Base-by-base conservation (phyloP, 2,329 filamentous ascomycete genomes). In the Ophioceras dolichostomum region DNA sequence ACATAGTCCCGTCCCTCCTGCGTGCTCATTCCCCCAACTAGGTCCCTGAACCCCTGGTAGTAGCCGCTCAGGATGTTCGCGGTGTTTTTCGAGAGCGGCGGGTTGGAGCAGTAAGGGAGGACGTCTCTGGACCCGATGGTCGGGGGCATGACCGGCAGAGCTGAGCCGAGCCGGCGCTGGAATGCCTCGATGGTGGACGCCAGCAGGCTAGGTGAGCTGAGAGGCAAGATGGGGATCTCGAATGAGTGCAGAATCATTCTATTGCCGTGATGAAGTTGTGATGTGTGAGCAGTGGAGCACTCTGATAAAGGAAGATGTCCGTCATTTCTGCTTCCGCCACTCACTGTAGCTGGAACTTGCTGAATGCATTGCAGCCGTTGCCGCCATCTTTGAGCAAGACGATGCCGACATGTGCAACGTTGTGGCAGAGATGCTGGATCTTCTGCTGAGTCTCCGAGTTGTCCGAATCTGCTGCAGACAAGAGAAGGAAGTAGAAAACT, bases 271-370 rank as follows among this genome's bases (percentile, higher is more conserved):
- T n/a, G n/a, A n/a, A n/a, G n/a, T n/a, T n/a, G n/a, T n/a, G n/a
- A n/a, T n/a, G n/a, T n/a, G n/a, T n/a, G n/a, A n/a, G n/a, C n/a
- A n/a, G n/a, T n/a, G n/a, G n/a, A n/a, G n/a, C n/a, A n/a, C n/a
- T n/a, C n/a, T n/a, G n/a, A n/a, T n/a, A n/a, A n/a, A n/a, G n/a
- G n/a, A n/a, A n/a, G n/a, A n/a, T n/a, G n/a, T n/a, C n/a, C n/a
- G n/a, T n/a, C n/a, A n/a, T n/a, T n/a, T n/a, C n/a, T n/a, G n/a
- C n/a, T n/a, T n/a, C n/a, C n/a, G n/a, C n/a, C n/a, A n/a, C n/a
- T n/a, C n/a, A 69, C 64, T 60, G 49, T 34, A 63, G 51, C 36
- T 73, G 67, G 26, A 73, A 48, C 13, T 49, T 51, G 52, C 61
- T 59, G 37, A 67, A 57, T 1, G 48, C 13, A 12, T 20, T 17